Evolutionary conservation across 495 filamentous ascomycete species (phyloP), one percentile per base, ranked within the genome.

Genomic region (Trichoderma parareesei): DNA sequence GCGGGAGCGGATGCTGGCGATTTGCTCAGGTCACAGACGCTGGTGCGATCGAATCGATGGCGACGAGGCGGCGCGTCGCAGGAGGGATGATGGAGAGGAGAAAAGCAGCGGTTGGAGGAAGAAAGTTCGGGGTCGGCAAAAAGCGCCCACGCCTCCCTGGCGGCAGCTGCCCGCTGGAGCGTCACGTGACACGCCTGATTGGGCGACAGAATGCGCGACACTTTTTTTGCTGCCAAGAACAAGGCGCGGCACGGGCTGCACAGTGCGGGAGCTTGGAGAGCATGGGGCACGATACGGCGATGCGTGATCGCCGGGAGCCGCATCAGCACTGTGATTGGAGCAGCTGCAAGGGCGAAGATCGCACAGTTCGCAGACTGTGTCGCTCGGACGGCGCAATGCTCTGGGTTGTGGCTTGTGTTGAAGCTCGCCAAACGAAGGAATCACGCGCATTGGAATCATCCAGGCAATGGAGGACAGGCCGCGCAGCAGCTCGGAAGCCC

Each of bases 11-110:
- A 27, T 27, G 27, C 27, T 27, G 27, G 27, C 27, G 27, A 27
- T 27, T 27, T 27, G 27, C 27, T 27, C 27, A 42, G 38, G 41
- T 49, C 61, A 62, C 67, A 65, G 55, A 46, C 14, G 46, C 65
- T 55, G 57, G 33, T 65, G 38, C 44, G 55, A 71, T 67, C 76
- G 61, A 48, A 71, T 67, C 76, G 61, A 67, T 67, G 44, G 48
- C 63, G 49, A 18, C 44, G 53, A 65, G 41, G 57, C 27, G 38
- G 53, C 46, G 43, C 38, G 27, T 57, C 20, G 35, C 38, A 35
- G 43, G 44, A 55, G 2, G 44, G 41, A 49, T 53, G 38, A 38
- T 46, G 43, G 46, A 20, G 55, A 64, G 38, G 20, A 65, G 44
- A 65, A 27, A 27, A 64, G n/a, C 67, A 41, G 64, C 65, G 66